A percentile compares a stretch with the other conserved stretches of the same genome.
Conservation (phyloP, 2,329 filamentous ascomycete species). For the Penicillium italicum region DNA sequence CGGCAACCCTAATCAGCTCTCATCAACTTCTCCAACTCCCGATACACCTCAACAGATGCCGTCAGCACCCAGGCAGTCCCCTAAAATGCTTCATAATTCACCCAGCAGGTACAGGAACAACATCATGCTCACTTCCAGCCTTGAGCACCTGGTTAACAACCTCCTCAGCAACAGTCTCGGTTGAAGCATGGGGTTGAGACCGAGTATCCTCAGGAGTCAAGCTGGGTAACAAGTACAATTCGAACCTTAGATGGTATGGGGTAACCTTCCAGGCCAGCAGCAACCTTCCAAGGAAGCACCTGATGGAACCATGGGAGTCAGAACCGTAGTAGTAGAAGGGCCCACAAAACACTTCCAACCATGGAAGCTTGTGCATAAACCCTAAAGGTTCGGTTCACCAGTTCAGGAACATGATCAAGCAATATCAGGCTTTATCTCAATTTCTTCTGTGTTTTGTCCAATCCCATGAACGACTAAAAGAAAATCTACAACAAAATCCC, state of each 20-base stretch:
- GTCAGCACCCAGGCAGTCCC: conserved; percentile 61
- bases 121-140: conserved; percentile 56
- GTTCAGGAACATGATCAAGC: neutral
- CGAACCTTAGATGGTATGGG: conserved; percentile 61
- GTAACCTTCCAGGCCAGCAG: conserved; percentile 57
- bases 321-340: neutral
- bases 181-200: conserved; percentile 53
- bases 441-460: neutral
- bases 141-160: conserved; percentile 59
- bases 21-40: conserved; percentile 30
- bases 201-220: conserved; percentile 51
- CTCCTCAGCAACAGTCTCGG: conserved; percentile 62
- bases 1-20: conserved; percentile 9
- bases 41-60: conserved; percentile 51
- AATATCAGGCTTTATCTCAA: neutral
- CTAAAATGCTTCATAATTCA: conserved; percentile 44
- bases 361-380: neutral
- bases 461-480: neutral
- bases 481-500: neutral
- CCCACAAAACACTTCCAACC: neutral
- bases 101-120: conserved; percentile 50
- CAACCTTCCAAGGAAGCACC: no score
- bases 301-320: neutral
- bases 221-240: conserved; percentile 62
- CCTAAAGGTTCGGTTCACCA: neutral